phyloP scores from a whole-genome alignment of 805 yeast genomes.

The Saturnispora dispora region DNA sequence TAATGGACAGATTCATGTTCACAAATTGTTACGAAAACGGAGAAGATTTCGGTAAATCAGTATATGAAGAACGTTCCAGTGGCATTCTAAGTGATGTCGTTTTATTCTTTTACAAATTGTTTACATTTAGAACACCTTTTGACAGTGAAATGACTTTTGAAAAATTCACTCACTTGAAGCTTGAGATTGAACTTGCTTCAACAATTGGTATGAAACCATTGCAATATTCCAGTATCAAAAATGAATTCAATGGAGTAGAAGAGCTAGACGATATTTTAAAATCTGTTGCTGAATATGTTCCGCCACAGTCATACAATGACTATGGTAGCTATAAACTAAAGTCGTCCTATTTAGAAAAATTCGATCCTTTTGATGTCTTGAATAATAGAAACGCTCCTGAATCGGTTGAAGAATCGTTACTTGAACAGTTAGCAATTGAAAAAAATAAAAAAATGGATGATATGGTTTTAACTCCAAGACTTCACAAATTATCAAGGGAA shows the following conservation, averaged over 20 bases:
- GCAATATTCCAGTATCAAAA: constrained; percentile 42
- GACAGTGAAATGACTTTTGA: constrained; percentile 16
- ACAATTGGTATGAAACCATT: constrained; percentile 43
- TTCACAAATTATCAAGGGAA: constrained; percentile 24
- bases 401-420: constrained; percentile 39
- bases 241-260: constrained; percentile 19
- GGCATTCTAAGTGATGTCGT: constrained; percentile 36
- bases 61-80: constrained; percentile 41
- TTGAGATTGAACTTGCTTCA: constrained; percentile 39
- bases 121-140: constrained; percentile 27
- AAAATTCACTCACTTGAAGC: constrained; percentile 12
- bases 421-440: constrained; percentile 33
- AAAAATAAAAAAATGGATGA: constrained; percentile 32
- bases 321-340: constrained; percentile 60
- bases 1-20: constrained; percentile 51
- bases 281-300: constrained; percentile 50
- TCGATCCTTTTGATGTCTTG: constrained; percentile 52
- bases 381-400: constrained; percentile 42
- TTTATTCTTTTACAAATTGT: constrained; percentile 35
- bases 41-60: constrained; percentile 25
- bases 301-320: constrained; percentile 60
- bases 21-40: constrained; percentile 16
- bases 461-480: constrained; percentile 41
- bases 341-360: constrained; percentile 30
- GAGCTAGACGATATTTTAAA: constrained; percentile 42